Evolutionary conservation across 108 stramenopile genomes (phyloP).

Genomic region (Epipyxis sp.): DNA sequence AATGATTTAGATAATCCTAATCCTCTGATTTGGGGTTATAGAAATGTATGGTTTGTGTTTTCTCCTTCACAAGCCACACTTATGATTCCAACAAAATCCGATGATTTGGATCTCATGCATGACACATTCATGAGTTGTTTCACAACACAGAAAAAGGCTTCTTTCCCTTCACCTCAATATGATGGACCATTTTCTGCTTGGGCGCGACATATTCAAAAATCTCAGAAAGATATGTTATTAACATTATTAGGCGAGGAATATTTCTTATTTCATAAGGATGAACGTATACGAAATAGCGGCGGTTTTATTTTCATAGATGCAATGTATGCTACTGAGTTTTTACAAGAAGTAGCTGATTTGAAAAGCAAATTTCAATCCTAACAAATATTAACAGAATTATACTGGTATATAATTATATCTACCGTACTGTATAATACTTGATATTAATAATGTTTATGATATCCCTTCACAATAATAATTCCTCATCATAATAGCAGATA

Average conservation of each 20-base stretch:
- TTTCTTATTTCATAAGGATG: constrained; percentile 19
- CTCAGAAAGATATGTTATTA: constrained; percentile 24
- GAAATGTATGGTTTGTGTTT: constrained; percentile 42
- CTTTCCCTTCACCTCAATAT: constrained; percentile 37
- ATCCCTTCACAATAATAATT: no score
- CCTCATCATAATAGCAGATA: no score
- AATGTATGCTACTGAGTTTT: constrained; percentile 22
- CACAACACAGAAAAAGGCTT: constrained; percentile 38
- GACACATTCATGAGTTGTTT: constrained; percentile 38
- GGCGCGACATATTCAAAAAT: constrained; percentile 28
- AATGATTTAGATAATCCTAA: background rate
- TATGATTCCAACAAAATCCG: constrained; percentile 23
- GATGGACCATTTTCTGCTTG: constrained; percentile 39
- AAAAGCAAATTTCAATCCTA: constrained; percentile 32
- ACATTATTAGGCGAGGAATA: constrained; percentile 34
- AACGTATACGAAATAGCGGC: constrained; percentile 1
- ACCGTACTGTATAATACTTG: no score
- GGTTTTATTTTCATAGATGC: constrained; percentile 35
- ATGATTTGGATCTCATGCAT: constrained; percentile 33
- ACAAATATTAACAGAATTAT: no score
- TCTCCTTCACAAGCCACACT: constrained; percentile 30
- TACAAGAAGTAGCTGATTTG: constrained; percentile 14
- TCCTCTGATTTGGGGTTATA: constrained; percentile 35
- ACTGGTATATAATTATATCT: no score
- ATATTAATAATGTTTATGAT: no score